These are phyloP conservation scores for Monilinia aucupariae DNA, from an alignment of 2,329 filamentous ascomycete genomes.

Conservation along the genomic window DNA sequence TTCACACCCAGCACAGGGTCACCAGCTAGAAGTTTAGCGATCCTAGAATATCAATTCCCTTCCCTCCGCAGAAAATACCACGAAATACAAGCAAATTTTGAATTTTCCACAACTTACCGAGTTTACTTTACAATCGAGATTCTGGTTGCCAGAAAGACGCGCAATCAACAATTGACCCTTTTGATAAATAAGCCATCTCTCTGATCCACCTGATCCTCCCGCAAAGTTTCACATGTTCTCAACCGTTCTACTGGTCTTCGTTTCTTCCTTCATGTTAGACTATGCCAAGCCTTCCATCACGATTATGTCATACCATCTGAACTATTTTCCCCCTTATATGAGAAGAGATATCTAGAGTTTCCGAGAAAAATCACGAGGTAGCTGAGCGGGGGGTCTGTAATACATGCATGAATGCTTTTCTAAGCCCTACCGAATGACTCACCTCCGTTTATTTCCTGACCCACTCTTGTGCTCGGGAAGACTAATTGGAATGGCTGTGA, in stretches of 20 bases:
- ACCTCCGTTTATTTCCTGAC: neutral
- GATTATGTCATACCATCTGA: neutral
- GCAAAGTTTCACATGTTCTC: neutral
- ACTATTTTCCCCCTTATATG: neutral
- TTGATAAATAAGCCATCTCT: too few species aligned
- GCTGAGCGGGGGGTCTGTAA: neutral
- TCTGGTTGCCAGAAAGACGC: neutral
- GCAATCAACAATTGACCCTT: neutral
- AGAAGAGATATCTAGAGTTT: neutral
- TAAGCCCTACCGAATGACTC: neutral
- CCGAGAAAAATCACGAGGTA: neutral
- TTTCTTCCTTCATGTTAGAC: neutral
- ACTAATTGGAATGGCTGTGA: neutral
- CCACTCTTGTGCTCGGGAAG: neutral
- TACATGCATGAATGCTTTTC: neutral
- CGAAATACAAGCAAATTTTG: neutral
- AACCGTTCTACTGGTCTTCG: neutral
- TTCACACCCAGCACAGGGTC: neutral
- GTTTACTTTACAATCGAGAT: neutral
- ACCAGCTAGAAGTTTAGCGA: neutral
- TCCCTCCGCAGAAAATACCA: too few species aligned
- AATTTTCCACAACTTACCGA: neutral
- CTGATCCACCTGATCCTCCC: conserved; percentile 5
- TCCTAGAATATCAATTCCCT: neutral
- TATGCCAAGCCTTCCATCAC: neutral